A percentile compares a stretch with the other conserved stretches of the same genome.
Conservation (phyloP, 192 early-diverging fungal species). For the Coemansia sp. region DNA sequence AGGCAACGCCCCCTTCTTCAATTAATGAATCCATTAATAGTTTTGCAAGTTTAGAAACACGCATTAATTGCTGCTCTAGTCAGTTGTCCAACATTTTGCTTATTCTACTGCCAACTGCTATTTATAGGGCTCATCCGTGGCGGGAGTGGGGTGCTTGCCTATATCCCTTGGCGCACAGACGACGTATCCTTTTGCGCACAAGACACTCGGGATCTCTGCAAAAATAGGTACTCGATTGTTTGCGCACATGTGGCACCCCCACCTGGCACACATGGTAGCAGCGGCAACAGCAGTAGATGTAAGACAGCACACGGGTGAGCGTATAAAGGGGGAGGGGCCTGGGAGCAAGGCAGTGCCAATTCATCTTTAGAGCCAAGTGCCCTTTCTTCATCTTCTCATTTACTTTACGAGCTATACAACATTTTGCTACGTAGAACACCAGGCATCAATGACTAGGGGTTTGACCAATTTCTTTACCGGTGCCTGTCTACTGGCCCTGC, state of each 20-base stretch:
- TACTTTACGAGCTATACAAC: too few species aligned
- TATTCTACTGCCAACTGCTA: background rate
- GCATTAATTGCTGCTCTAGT: conserved; percentile 3
- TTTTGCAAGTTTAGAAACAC: background rate
- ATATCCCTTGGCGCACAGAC: background rate
- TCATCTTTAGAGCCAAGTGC: background rate
- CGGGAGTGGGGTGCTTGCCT: background rate
- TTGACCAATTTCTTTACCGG: background rate
- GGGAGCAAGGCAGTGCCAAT: background rate
- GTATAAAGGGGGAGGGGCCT: background rate
- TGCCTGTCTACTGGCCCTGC: background rate
- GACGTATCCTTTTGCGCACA: background rate
- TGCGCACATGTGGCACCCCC: background rate
- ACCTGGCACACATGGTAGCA: background rate
- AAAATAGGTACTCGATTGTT: conserved; percentile 8
- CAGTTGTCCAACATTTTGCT: background rate
- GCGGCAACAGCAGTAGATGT: background rate
- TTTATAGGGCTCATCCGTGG: conserved; percentile 3
- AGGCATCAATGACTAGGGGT: background rate
- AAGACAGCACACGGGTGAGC: background rate
- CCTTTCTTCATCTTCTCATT: background rate
- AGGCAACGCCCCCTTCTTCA: background rate
- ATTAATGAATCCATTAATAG: background rate
- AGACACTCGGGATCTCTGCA: background rate
- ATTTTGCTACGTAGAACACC: background rate